Evolutionary conservation across 2,329 filamentous ascomycete species (phyloP).

Genomic region (Hymenoscyphus fructigenus): DNA sequence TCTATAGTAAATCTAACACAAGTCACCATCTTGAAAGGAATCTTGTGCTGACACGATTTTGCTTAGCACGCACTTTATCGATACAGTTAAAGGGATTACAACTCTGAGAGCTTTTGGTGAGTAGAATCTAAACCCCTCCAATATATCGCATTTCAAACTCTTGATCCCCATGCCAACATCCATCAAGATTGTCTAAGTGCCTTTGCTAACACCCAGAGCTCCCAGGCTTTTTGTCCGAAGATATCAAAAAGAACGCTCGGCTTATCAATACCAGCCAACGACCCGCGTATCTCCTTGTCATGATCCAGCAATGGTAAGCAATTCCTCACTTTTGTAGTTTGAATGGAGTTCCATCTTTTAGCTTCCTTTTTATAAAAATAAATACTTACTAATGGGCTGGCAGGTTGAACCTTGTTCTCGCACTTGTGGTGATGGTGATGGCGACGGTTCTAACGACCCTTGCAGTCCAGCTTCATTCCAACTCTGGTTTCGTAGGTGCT

Average conservation of each 20-base stretch:
- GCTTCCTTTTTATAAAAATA: constrained; percentile 51
- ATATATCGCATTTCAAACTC: too few species aligned
- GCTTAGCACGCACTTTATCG: constrained; percentile 16
- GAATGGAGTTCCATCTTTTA: constrained; percentile 31
- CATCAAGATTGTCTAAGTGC: too few species aligned
- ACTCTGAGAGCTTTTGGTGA: constrained; percentile 16
- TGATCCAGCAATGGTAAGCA: constrained; percentile 57
- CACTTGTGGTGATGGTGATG: constrained; percentile 42
- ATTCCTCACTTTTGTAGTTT: too few species aligned
- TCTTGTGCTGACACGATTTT: not conserved
- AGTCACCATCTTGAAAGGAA: not conserved
- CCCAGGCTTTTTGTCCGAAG: constrained; percentile 20
- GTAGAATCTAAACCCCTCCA: not conserved
- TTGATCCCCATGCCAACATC: too few species aligned
- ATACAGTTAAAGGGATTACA: constrained; percentile 12
- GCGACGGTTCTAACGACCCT: constrained; percentile 28
- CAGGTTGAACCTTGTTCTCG: constrained; percentile 46
- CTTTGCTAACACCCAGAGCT: not conserved
- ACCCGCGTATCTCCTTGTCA: constrained; percentile 57
- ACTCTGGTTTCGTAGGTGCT: constrained; percentile 7
- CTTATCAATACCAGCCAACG: constrained; percentile 54
- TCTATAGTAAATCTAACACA: constrained; percentile 35
- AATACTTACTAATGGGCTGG: constrained; percentile 45
- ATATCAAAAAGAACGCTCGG: constrained; percentile 44
- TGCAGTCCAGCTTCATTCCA: constrained; percentile 12